Evolutionary conservation across 176 grass and related monocot species (phyloP).

Genomic region (Oryza officinalis): DNA sequence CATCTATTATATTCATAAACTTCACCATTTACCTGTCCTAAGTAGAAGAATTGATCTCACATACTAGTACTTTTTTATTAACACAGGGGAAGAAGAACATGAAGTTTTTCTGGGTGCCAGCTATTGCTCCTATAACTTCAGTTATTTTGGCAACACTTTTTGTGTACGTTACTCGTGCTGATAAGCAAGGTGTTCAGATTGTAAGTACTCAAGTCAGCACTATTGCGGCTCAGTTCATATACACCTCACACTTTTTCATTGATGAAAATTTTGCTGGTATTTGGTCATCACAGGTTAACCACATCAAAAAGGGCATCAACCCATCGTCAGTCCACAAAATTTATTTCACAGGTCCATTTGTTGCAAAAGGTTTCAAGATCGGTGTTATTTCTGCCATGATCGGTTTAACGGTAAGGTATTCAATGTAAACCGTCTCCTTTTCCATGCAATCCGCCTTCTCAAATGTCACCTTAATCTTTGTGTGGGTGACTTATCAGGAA

Average conservation of each 20-base stretch:
- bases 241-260: conserved; percentile 9
- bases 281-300: conserved; percentile 59
- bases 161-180: conserved; percentile 81
- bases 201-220: conserved; percentile 53
- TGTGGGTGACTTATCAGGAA: conserved; percentile 53
- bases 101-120: conserved; percentile 88
- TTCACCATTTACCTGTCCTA: not conserved
- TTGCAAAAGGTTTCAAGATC: conserved; percentile 87
- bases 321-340: conserved; percentile 78
- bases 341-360: conserved; percentile 69
- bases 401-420: conserved; percentile 73
- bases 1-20: not conserved
- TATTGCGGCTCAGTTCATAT: not conserved
- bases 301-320: conserved; percentile 81
- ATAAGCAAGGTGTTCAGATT: conserved; percentile 93
- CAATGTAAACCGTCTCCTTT: not conserved
- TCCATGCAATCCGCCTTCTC: not conserved
- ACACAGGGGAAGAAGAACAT: conserved; percentile 80
- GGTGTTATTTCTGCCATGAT: conserved; percentile 73
- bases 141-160: conserved; percentile 88
- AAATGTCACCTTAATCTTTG: not conserved
- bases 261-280: conserved; percentile 16
- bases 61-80: conserved; percentile 11
- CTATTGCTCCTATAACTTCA: conserved; percentile 79
- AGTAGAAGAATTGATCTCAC: not conserved